Conservation (phyloP, 2,329 filamentous ascomycete genomes). For the Allantophomopsis cytisporea region DNA sequence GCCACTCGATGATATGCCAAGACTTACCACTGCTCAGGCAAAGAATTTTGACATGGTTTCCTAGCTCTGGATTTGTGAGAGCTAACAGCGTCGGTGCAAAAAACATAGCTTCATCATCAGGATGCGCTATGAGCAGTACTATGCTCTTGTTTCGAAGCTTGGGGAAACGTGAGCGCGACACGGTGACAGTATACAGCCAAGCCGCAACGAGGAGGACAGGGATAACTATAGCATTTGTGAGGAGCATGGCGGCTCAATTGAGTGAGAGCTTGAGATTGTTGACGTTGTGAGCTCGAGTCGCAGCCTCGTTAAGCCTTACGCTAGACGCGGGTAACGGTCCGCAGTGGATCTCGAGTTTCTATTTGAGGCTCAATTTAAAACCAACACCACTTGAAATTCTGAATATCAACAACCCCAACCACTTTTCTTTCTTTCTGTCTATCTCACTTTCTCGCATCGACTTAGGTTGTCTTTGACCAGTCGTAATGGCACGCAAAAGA, state of each 20-base stretch:
- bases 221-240: conserved; percentile 13
- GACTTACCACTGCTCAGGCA: conserved; percentile 70
- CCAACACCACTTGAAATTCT: too few species aligned
- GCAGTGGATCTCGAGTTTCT: too few species aligned
- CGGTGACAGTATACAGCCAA: conserved; percentile 20
- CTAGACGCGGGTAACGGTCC: too few species aligned
- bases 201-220: conserved; percentile 23
- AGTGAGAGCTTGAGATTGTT: too few species aligned
- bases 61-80: conserved; percentile 64
- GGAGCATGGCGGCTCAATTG: too few species aligned
- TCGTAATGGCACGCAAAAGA: conserved; percentile 32
- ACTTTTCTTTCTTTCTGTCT: too few species aligned
- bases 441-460: too few species aligned
- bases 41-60: conserved; percentile 88
- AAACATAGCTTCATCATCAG: conserved; percentile 99
- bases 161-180: conserved; percentile 38
- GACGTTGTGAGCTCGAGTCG: too few species aligned
- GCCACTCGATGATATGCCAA: background rate
- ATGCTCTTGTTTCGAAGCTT: conserved; percentile 71
- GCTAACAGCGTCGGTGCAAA: conserved; percentile 81
- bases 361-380: too few species aligned
- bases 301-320: too few species aligned
- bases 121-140: conserved; percentile 87
- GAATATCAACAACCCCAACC: too few species aligned
- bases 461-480: too few species aligned